Base-by-base conservation (phyloP, 106 monocot genomes). In the Allium cepa region DNA sequence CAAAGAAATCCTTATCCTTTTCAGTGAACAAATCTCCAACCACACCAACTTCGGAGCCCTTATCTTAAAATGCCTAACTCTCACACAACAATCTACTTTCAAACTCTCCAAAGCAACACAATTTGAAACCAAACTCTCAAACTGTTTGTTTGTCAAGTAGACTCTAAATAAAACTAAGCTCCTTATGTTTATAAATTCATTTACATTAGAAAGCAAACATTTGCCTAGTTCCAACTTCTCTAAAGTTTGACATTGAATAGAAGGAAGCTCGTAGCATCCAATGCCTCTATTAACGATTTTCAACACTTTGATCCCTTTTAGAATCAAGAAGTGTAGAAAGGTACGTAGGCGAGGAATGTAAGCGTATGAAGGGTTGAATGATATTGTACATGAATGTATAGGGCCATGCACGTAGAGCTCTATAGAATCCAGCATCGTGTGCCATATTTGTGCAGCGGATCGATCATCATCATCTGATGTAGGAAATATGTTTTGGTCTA, bases 201-300 rank as follows among this genome's bases (percentile, higher is more conserved):
- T 64, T 26, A 52, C 0, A 4, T 13, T 56, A 9, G 68, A 45
- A 15, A 68, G 12, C 27, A 56, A 18, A 56, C 68, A 68, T 46
- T 56, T 68, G 26, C 17, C 56, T 8, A 68, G 55, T 50, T 68
- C 68, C 10, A 68, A 56, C 55, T 46, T 68, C 68, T 68, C 68
- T 8, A 68, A 26, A 3, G 68, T 68, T 22, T 12, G 56, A 8
- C 68, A 55, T n/a, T 28, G 0, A 11, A 55, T 27, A 0, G 68
- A 53, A n/a, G 68, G 68, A 14, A 68, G 56, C 10, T 68, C 68
- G 16, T 68, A 68, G 55, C 53, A 68, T 7, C 68, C 68, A 4
- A 68, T 12, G 11, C 68, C 56, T 68, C 45, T 53, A n/a, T 56
- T 68, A 3, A 68, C 14, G 9, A 68, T 46, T 26, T 53, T 27